Base-by-base conservation (phyloP, 345 rosid genomes). In the Pelargonium nanum region DNA sequence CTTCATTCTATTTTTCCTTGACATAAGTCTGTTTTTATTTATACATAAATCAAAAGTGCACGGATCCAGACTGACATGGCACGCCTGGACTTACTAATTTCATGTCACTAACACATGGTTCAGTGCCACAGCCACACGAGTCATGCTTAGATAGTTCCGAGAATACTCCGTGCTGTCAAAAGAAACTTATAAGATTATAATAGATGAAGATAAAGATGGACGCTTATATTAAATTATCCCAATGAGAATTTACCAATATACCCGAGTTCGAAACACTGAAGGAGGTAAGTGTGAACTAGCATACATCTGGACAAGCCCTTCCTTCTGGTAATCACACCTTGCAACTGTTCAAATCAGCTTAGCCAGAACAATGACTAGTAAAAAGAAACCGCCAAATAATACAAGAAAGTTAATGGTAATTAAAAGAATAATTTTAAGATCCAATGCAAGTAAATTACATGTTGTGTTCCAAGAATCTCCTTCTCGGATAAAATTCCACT, bases 221-320 rank as follows among this genome's bases (percentile, higher is more conserved):
- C 51, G 6, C 24, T 7, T 17, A 4, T 15, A n/a, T 40, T 24
- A 7, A 45, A 70, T 32, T 22, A 45, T 67, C 62, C 50, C 63
- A 74, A 28, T 57, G 61, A 45, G 19, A 78, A 62, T 67, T 57
- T 69, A 74, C 76, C 80, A 73, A 69, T 69, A 80, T 85, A 92
- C 98, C 97, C 81, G 82, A 70, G 76, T 75, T 69, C 54, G 85
- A 78, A 77, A 73, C 64, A 81, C 77, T 50, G 83, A 72, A 12
- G 81, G 65, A 9, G 79, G 74, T 74, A 92, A 56, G 69, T 71
- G 78, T 50, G 84, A 81, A 53, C 78, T 74, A 63, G 71, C 65
- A 77, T 84, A 89, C 67, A 69, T 67, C 77, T 87, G 83, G 66
- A 72, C 83, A 58, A 89, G 61, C 57, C 96, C 94, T 77, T 84